Percentiles rank a stretch among this genome's conserved stretches.
Evolutionary conservation across 306 rosid species (phyloP).

Genomic region (Spatholobus suberectus): DNA sequence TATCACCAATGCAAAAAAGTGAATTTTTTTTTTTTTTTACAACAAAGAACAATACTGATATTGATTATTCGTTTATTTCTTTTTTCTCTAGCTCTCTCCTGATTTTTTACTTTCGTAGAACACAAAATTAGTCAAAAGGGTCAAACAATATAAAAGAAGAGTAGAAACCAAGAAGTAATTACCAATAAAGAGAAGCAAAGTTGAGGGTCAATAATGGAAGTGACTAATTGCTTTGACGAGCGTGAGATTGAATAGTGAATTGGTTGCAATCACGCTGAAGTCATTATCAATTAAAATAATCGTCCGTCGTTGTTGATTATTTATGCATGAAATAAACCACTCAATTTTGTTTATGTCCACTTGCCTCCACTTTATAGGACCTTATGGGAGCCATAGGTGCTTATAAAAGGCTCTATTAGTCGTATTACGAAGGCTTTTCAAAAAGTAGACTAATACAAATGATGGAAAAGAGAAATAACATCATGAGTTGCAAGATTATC

Average conservation of each 20-base stretch:
- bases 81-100: fast-evolving
- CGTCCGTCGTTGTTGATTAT: slow-evolving; percentile 5
- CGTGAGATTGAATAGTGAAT: slow-evolving; percentile 52
- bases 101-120: background rate
- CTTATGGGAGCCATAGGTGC: slow-evolving; percentile 13
- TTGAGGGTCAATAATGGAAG: slow-evolving; percentile 4
- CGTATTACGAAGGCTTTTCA: slow-evolving; percentile 26
- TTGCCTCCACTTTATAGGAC: slow-evolving; percentile 42
- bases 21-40: background rate
- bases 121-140: background rate
- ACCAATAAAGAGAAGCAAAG: slow-evolving; percentile 18
- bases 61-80: background rate
- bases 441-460: slow-evolving; percentile 38
- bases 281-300: slow-evolving; percentile 40
- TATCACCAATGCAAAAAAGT: background rate
- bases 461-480: slow-evolving; percentile 39
- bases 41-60: background rate
- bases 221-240: slow-evolving; percentile 31
- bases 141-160: slow-evolving; percentile 16
- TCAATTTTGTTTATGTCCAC: slow-evolving; percentile 37
- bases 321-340: slow-evolving; percentile 44
- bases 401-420: slow-evolving; percentile 21
- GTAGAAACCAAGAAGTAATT: background rate
- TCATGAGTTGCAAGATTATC: slow-evolving; percentile 30
- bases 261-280: slow-evolving; percentile 31